phyloP scores from a whole-genome alignment of 768 basidiomycete species.

The Boletus patriciae region DNA sequence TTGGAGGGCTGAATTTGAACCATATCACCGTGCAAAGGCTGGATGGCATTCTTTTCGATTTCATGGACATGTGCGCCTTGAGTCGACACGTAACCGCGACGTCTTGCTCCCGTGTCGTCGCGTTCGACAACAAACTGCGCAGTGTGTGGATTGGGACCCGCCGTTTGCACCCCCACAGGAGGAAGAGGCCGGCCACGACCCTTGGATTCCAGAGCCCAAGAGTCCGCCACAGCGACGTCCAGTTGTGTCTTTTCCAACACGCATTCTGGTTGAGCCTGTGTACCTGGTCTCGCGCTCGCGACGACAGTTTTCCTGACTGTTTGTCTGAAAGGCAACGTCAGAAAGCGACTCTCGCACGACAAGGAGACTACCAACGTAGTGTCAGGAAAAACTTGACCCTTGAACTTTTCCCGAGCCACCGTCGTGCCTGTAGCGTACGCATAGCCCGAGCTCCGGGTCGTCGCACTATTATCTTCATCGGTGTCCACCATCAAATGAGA shows the following conservation, averaged over 20 bases:
- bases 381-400: neutral
- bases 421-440: neutral
- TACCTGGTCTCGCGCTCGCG: no score
- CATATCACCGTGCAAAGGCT: neutral
- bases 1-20: neutral
- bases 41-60: neutral
- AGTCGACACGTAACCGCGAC: neutral
- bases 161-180: neutral
- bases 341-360: neutral
- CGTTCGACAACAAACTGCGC: neutral
- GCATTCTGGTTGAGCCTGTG: neutral
- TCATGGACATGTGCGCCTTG: neutral
- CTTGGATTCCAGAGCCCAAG: neutral
- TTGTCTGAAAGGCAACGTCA: conserved; percentile 9
- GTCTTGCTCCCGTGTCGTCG: neutral
- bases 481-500: neutral
- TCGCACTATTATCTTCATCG: neutral
- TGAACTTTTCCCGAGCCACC: neutral
- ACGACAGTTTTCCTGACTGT: neutral
- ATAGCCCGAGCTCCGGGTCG: neutral
- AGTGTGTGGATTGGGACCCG: neutral
- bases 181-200: neutral
- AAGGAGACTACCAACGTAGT: conserved; percentile 6
- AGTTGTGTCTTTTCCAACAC: neutral
- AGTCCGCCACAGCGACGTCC: neutral